A percentile compares a stretch with the other conserved stretches of the same genome.
Evolutionary conservation across 768 basidiomycete species (phyloP).

Genomic region (Suillus placidus): DNA sequence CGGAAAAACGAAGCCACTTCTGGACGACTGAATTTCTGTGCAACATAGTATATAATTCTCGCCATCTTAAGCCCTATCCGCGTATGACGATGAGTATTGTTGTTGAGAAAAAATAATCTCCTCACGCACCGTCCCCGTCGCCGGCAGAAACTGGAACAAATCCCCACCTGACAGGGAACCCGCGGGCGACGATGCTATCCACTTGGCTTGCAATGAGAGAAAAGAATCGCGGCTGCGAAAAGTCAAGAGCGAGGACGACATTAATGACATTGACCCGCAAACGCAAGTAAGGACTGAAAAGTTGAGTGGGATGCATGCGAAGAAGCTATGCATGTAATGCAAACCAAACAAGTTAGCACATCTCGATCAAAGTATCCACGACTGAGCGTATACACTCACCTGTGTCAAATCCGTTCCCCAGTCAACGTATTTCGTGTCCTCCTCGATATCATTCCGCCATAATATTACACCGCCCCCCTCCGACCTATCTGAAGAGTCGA

Average conservation of each 20-base stretch:
- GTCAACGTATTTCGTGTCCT: constrained; percentile 64
- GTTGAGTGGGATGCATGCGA: constrained; percentile 41
- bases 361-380: not conserved
- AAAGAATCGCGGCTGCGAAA: constrained; percentile 63
- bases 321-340: constrained; percentile 26
- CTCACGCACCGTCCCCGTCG: constrained; percentile 41
- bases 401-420: constrained; percentile 47
- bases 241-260: constrained; percentile 77
- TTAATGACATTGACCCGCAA: constrained; percentile 85
- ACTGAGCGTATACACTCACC: constrained; percentile 42
- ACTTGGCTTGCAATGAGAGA: constrained; percentile 67
- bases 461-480: constrained; percentile 77
- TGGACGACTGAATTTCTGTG: constrained; percentile 62
- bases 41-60: constrained; percentile 66
- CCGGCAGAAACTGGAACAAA: constrained; percentile 72
- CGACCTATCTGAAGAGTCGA: constrained; percentile 85
- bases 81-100: not conserved
- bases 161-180: constrained; percentile 82
- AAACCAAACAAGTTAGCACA: constrained; percentile 10
- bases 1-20: constrained; percentile 51
- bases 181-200: constrained; percentile 68
- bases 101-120: not conserved
- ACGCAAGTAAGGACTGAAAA: constrained; percentile 77
- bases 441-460: constrained; percentile 93
- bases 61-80: constrained; percentile 67